Evolutionary conservation across 345 rosid genomes (phyloP).

Genomic region (rapeseed (Brassica napus)): DNA sequence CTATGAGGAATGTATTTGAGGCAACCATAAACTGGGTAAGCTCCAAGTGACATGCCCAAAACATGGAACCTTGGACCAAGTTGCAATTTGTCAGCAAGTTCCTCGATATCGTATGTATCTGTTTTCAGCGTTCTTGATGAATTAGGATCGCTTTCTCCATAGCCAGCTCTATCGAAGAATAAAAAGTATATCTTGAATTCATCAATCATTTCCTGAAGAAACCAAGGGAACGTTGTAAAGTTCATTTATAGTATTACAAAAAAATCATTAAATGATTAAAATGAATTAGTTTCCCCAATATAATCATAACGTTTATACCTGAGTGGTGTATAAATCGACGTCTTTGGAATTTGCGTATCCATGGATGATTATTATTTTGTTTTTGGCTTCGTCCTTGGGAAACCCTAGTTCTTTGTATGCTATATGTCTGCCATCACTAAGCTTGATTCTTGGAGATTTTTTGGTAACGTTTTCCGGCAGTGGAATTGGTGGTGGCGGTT

Average conservation of each 20-base stretch:
- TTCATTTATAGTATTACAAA: neutral
- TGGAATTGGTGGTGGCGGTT: conserved; percentile 72
- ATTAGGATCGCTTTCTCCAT: conserved; percentile 50
- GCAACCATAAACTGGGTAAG: conserved; percentile 64
- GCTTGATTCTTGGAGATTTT: conserved; percentile 53
- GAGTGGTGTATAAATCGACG: conserved; percentile 25
- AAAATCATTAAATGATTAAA: too few species aligned
- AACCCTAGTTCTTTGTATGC: conserved; percentile 59
- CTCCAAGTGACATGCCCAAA: conserved; percentile 81
- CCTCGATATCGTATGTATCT: conserved; percentile 77
- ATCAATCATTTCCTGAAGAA: conserved; percentile 60
- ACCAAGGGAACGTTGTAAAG: neutral
- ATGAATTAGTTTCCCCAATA: neutral
- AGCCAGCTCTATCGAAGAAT: conserved; percentile 59
- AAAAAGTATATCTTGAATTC: conserved; percentile 66
- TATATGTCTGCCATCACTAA: conserved; percentile 57
- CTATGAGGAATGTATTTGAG: conserved; percentile 79
- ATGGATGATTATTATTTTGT: conserved; percentile 47
- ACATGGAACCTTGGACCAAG: conserved; percentile 70
- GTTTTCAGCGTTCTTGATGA: conserved; percentile 63
- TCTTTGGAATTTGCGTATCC: conserved; percentile 38
- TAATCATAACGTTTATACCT: conserved; percentile 21
- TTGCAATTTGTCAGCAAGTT: conserved; percentile 76
- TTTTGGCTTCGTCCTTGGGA: conserved; percentile 44
- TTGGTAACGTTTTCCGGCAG: conserved; percentile 59